phyloP scores from a whole-genome alignment of 768 basidiomycete species.

The Pulveroboletus sp. region DNA sequence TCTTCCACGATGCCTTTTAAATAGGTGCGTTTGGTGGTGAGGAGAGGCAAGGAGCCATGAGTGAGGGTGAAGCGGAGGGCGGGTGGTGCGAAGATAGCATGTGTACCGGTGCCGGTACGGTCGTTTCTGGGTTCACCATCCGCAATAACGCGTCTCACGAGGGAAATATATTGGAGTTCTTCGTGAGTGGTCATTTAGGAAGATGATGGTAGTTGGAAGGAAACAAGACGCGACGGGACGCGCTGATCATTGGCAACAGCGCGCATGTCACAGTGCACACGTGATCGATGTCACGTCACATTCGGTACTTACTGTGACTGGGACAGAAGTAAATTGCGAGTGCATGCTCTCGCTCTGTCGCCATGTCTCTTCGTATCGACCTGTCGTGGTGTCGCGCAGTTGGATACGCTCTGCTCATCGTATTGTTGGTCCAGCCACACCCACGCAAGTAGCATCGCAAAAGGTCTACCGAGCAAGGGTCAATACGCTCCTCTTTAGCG shows the following conservation, averaged over 20 bases:
- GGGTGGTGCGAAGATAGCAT: slow-evolving; percentile 89
- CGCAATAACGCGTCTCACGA: slow-evolving; percentile 72
- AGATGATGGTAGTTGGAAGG: slow-evolving; percentile 4
- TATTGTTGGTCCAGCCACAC: not conserved
- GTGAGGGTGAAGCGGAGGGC: slow-evolving; percentile 85
- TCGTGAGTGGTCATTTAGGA: slow-evolving; percentile 47
- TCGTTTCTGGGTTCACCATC: slow-evolving; percentile 79
- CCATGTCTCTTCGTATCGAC: slow-evolving; percentile 7
- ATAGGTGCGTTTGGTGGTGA: slow-evolving; percentile 96
- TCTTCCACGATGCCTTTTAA: slow-evolving; percentile 89
- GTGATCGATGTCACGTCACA: slow-evolving; percentile 18
- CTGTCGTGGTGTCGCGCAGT: not conserved
- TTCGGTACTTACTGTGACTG: not conserved
- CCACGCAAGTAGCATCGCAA: slow-evolving; percentile 1
- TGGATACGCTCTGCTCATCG: slow-evolving; percentile 4
- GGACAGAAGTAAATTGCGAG: not conserved
- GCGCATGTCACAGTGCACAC: slow-evolving; percentile 6
- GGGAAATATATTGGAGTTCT: slow-evolving; percentile 83
- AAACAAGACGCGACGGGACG: slow-evolving; percentile 4
- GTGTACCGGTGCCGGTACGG: slow-evolving; percentile 91
- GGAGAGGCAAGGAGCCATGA: slow-evolving; percentile 70
- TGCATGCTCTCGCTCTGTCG: slow-evolving; percentile 4
- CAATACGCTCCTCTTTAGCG: slow-evolving; percentile 23
- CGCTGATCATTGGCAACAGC: slow-evolving; percentile 1
- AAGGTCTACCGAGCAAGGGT: slow-evolving; percentile 21